Evolutionary conservation across 164 flowering plant species (phyloP).

Genomic region (Magnolia sinica): DNA sequence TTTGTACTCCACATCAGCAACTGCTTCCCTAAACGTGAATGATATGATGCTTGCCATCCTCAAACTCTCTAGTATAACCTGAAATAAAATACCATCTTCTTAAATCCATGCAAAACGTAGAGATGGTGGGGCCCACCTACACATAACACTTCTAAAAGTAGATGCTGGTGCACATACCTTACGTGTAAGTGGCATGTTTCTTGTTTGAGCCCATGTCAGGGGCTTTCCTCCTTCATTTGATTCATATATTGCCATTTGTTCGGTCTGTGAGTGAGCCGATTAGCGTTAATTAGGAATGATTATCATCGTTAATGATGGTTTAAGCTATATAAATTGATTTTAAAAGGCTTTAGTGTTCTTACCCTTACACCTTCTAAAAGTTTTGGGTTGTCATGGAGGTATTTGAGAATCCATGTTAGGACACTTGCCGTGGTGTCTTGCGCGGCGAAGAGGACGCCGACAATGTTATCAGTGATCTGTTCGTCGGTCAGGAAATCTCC

Average conservation of each 20-base stretch:
- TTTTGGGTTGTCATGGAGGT: constrained; percentile 68
- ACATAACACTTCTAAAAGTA: neutral
- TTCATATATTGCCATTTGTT: constrained; percentile 50
- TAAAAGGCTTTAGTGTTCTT: constrained; percentile 7
- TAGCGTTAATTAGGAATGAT: neutral
- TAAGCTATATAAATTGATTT: neutral
- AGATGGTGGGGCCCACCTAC: neutral
- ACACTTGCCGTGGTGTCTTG: constrained; percentile 93
- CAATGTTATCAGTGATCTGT: constrained; percentile 80
- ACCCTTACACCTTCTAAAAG: constrained; percentile 79
- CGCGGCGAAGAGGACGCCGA: constrained; percentile 91
- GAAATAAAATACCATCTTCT: constrained; percentile 7
- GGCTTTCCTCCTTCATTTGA: constrained; percentile 36
- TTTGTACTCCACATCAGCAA: constrained; percentile 78
- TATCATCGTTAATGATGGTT: neutral
- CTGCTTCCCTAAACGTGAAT: constrained; percentile 86
- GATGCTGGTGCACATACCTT: constrained; percentile 36
- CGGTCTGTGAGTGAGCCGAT: constrained; percentile 43
- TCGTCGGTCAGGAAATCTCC: constrained; percentile 45
- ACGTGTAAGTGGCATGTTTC: constrained; percentile 67
- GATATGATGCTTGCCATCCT: constrained; percentile 89
- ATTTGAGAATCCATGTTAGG: constrained; percentile 88
- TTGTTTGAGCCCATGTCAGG: constrained; percentile 69
- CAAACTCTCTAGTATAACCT: constrained; percentile 76
- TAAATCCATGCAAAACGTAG: neutral